Base-by-base conservation (phyloP, 1,139 yeast genomes). In the Lodderomyces jiufengensis region DNA sequence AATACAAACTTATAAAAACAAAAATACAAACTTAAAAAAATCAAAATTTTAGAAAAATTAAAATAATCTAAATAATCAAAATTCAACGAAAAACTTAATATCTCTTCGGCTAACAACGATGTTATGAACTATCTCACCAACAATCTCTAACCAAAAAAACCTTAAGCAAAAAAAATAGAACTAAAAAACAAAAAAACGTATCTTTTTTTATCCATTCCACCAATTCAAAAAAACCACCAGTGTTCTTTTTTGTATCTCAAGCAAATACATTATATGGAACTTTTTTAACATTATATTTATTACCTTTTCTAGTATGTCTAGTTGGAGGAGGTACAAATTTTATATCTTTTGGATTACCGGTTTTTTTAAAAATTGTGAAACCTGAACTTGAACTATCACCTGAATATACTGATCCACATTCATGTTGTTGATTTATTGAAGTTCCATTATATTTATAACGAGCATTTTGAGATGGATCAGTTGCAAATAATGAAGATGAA, bases 201-300 rank as follows among this genome's bases (percentile, higher is more conserved):
- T n/a, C n/a, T n/a, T n/a, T n/a, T n/a, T n/a, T n/a, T n/a, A n/a
- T n/a, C n/a, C n/a, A n/a, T n/a, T n/a, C n/a, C n/a, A n/a, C n/a
- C n/a, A n/a, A n/a, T n/a, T n/a, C n/a, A n/a, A n/a, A n/a, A n/a
- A n/a, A n/a, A n/a, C n/a, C n/a, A n/a, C n/a, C n/a, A n/a, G n/a
- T n/a, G n/a, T n/a, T n/a, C n/a, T n/a, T n/a, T n/a, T 27, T 9
- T 27, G 5, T 24, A 13, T 25, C 27, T 47, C 28, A 36, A 28
- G 57, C 50, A 47, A 56, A 57, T 5, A 58, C 46, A 38, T 55
- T 52, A 46, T 61, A 60, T 11, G 66, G 63, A 27, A 54, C 55
- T 29, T 55, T 51, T 32, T 55, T 54, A 24, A 63, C 62, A 32
- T 54, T 50, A 41, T 63, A 63, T 46, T 63, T 64, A 42, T 55